These are phyloP conservation scores for Casuarina glauca DNA, from an alignment of 306 rosid genomes.

Conservation along the genomic window DNA sequence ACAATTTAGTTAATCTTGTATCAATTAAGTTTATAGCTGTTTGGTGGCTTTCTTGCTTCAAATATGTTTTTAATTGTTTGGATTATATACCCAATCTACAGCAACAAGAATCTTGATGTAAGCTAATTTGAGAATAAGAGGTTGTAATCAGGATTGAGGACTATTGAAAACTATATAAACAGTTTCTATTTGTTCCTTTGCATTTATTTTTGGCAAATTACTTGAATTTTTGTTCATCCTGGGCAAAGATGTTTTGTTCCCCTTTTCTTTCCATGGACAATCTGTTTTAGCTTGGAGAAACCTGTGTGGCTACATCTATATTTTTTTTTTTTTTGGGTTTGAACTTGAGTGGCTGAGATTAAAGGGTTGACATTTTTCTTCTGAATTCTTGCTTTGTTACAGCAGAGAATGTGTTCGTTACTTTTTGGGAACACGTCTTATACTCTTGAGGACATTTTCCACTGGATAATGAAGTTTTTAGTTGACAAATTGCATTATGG, in stretches of 20 bases:
- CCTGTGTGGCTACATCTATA: not conserved
- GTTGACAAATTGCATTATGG: not conserved
- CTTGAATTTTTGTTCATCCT: not conserved
- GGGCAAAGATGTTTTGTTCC: not conserved
- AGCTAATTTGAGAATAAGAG: not conserved
- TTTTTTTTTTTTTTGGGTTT: not conserved
- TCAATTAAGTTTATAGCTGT: not conserved
- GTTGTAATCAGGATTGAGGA: not conserved
- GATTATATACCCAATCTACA: not conserved
- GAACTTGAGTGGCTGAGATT: constrained; percentile 2
- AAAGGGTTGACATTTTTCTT: not conserved
- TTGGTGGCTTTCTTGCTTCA: not conserved
- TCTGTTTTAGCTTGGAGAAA: not conserved
- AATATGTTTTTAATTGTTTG: constrained; percentile 1
- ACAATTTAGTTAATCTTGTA: not conserved
- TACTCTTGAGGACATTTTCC: not conserved
- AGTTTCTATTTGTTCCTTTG: not conserved
- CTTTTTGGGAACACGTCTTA: not conserved
- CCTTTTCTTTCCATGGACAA: not conserved
- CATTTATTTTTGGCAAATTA: not conserved
- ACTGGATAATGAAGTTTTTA: not conserved
- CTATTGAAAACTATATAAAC: not conserved
- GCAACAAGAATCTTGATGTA: not conserved
- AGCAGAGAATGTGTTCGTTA: not conserved
- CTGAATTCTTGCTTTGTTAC: not conserved